Conservation (phyloP, 768 basidiomycete species). For the Dioszegia hungarica region DNA sequence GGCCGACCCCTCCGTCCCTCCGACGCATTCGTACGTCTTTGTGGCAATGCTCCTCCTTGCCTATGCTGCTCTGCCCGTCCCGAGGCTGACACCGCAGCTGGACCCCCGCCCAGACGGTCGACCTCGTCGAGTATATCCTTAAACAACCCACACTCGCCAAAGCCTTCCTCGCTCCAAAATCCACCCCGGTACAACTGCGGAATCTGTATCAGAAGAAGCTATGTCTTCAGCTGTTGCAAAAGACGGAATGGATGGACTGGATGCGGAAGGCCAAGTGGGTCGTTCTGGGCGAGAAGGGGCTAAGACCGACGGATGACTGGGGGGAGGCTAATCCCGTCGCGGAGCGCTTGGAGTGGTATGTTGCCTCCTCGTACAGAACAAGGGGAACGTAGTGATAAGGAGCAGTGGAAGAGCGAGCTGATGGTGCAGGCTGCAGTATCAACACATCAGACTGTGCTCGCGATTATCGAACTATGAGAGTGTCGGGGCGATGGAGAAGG, state of each 20-base stretch:
- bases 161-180: background rate
- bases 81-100: background rate
- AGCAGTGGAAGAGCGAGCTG: background rate
- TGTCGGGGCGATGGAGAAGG: background rate
- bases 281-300: background rate
- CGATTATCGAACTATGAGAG: background rate
- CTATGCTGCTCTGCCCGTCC: background rate
- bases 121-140: background rate
- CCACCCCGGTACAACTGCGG: background rate
- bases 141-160: background rate
- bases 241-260: slow-evolving; percentile 6
- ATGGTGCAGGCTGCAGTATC: background rate
- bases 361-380: too few species aligned
- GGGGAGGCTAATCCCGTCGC: background rate
- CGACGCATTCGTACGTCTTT: background rate
- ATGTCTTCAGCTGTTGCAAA: background rate
- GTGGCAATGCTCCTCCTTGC: too few species aligned
- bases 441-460: background rate
- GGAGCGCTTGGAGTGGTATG: slow-evolving; percentile 1
- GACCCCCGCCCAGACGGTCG: background rate
- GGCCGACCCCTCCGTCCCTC: too few species aligned
- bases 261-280: slow-evolving; percentile 1
- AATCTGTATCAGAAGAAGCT: background rate
- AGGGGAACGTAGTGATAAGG: too few species aligned
- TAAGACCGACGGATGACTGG: slow-evolving; percentile 4